Base-by-base conservation (phyloP, 345 rosid genomes). In the Gossypium turneri region DNA sequence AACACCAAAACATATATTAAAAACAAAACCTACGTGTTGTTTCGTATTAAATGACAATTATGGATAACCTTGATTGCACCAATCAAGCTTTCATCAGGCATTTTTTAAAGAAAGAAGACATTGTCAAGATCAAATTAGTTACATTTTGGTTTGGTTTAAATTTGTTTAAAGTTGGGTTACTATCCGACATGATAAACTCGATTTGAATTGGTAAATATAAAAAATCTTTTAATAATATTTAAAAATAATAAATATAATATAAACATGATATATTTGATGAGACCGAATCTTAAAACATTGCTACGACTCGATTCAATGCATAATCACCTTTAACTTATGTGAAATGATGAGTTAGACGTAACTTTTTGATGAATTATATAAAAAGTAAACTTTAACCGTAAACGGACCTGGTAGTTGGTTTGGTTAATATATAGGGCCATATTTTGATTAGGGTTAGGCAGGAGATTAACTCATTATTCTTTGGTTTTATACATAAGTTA, bases 371-470 rank as follows among this genome's bases (percentile, higher is more conserved):
- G 41, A 34, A 34, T 34, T 34, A 34, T 34, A 34, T 34, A 34
- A 5, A 25, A 34, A 34, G 41, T 34, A 34, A 34, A 7, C 58
- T 74, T 52, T 52, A 64, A 75, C 77, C 34, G 66, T 75, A 65
- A 66, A 75, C 78, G 27, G 65, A 66, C 44, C 67, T 24, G 73
- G 73, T 75, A 57, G 78, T 56, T 66, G 78, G 27, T 65, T 73
- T 61, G 20, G 57, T 52, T 55, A n/a, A 52, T 20, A 9, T 19
- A 22, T 57, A 57, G 62, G 61, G 13, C 7, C 25, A 11, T 29
- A 24, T 58, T 34, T 58, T 58, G 17, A 50, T 51, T 67, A 27
- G 60, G 47, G 60, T 51, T 69, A 56, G 63, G 34, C 34, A 19
- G 34, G 51, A 19, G 34, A 71, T 56, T 55, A 71, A 13, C 51